Evolutionary conservation across 495 filamentous ascomycete genomes (phyloP).

Genomic region (Lentithecium fluviatile): DNA sequence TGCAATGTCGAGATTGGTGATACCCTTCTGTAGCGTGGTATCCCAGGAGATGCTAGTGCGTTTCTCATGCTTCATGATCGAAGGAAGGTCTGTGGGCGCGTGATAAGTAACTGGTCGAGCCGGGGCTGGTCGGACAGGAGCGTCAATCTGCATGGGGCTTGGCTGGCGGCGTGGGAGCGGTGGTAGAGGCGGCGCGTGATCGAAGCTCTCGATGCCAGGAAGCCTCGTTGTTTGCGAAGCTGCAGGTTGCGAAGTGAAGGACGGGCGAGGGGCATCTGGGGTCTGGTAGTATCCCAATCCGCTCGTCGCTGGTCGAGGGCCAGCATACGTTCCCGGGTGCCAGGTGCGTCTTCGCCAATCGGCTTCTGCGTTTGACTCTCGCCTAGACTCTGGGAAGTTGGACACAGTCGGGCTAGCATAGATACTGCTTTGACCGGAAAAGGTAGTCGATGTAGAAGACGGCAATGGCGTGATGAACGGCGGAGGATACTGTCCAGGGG

Average conservation of each 20-base stretch:
- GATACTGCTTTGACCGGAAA: conserved; percentile 57
- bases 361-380: conserved; percentile 68
- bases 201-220: conserved; percentile 89
- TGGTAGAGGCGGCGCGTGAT: conserved; percentile 63
- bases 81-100: conserved; percentile 10
- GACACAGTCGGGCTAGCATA: conserved; percentile 71
- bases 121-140: conserved; percentile 7
- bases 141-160: conserved; percentile 47
- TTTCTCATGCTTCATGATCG: conserved; percentile 17
- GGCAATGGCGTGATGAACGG: conserved; percentile 58
- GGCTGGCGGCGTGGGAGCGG: conserved; percentile 55
- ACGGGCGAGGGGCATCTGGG: conserved; percentile 55
- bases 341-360: conserved; percentile 82
- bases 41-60: conserved; percentile 59
- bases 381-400: conserved; percentile 60
- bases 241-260: conserved; percentile 53
- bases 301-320: conserved; percentile 60
- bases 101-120: conserved; percentile 34
- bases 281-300: conserved; percentile 60
- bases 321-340: conserved; percentile 75
- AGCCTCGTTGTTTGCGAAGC: conserved; percentile 59
- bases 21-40: conserved; percentile 67
- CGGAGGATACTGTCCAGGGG: conserved; percentile 53
- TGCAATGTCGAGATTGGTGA: conserved; percentile 71
- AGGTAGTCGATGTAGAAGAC: conserved; percentile 55